Base-by-base conservation (phyloP, 495 filamentous ascomycete genomes). In the Acidomyces sp. region DNA sequence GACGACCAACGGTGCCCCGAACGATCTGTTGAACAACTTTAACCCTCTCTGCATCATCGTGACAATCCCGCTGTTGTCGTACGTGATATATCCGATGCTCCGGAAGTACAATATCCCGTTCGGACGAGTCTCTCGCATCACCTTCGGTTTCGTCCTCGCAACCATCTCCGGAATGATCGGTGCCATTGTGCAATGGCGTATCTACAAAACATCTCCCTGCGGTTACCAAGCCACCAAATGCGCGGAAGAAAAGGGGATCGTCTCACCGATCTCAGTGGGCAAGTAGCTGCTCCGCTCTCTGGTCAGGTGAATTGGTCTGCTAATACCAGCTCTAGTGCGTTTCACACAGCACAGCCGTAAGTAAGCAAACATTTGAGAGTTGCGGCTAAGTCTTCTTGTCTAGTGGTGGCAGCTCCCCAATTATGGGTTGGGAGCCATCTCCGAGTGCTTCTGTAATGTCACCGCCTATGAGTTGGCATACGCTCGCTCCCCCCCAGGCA, bases 51-150 rank as follows among this genome's bases (percentile, higher is more conserved):
- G 74, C 22, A 76, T 85, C 53, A 79, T 85, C 55, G 61, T 78
- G 41, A 71, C 77, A 54, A 74, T 82, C 26, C 82, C 82, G 3
- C 48, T 85, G 37, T 65, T 80, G 39, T 78, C 83, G 54, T 70
- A 71, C 26, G 31, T 74, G 31, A 43, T 86, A 41, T 85, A 84
- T 56, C 82, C 82, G 0, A 19, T 65, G 6, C 68, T 85, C 33
- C 74, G 78, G 6, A 74, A 66, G 43, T 18, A 69, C 13, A 66
- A 64, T 48, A 77, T 85, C 50, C 66, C 68, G 43, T 84, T 82
- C 63, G 71, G 66, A 36, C 80, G 80, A 18, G 74, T 86, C 50
- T 76, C 76, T 34, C 77, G 82, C 56, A 88, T 88, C 53, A 68
- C 77, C 4, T 68, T 75, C 5, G 82, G 80, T 24, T 81, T 86